A percentile compares a stretch with the other conserved stretches of the same genome.
Conservation (phyloP, 2,329 filamentous ascomycete species). For the Phialophora verrucosa region DNA sequence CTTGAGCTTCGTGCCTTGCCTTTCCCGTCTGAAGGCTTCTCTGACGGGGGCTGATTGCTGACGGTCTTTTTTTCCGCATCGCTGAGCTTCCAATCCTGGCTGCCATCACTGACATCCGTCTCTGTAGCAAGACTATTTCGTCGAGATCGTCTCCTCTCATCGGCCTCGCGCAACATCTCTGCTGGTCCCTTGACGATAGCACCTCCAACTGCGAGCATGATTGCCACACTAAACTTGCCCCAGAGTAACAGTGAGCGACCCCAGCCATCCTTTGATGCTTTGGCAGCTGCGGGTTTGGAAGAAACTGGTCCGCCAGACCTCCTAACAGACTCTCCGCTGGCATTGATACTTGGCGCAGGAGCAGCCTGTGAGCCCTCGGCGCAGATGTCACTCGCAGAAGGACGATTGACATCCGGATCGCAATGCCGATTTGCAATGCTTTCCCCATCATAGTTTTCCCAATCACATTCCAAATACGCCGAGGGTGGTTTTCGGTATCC, state of each 20-base stretch:
- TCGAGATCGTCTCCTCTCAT: constrained; percentile 29
- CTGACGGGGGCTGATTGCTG: neutral
- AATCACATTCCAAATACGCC: constrained; percentile 27
- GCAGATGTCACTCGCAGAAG: neutral
- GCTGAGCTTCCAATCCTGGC: neutral
- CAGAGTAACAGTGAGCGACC: constrained; percentile 48
- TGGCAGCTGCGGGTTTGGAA: neutral
- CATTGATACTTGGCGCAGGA: neutral
- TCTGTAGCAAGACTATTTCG: constrained; percentile 14
- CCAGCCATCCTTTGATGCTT: constrained; percentile 29
- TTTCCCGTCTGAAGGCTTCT: constrained; percentile 4
- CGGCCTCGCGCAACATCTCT: constrained; percentile 44
- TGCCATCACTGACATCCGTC: neutral
- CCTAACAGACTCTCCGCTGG: constrained; percentile 10
- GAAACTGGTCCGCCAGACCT: neutral
- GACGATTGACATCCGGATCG: constrained; percentile 13
- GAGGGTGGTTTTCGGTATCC: constrained; percentile 27
- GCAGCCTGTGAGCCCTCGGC: neutral
- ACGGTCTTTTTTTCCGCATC: neutral
- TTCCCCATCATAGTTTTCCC: constrained; percentile 38
- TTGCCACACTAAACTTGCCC: constrained; percentile 55
- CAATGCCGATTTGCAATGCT: constrained; percentile 35
- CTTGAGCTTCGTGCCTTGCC: constrained; percentile 32
- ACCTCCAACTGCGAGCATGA: constrained; percentile 56
- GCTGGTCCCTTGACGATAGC: constrained; percentile 55